Evolutionary conservation across 2,329 filamentous ascomycete species (phyloP), one percentile per base, ranked within the genome.

Genomic region (Helotiales sp.): DNA sequence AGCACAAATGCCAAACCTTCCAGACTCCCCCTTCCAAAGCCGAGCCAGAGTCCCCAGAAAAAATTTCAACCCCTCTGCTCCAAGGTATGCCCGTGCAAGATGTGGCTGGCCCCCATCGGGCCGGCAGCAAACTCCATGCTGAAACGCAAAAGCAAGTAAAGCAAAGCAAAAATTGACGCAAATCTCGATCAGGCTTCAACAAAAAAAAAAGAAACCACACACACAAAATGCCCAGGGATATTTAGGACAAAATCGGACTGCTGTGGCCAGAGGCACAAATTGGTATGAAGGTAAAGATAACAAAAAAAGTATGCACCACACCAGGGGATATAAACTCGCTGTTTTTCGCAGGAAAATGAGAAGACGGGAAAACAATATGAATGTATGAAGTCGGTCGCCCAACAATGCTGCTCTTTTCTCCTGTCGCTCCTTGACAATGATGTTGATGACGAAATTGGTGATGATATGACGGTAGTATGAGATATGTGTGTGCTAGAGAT

Each of bases 381-480:
- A 63, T 59, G 58, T 61, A 67, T 60, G 57, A 57, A 40, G 69
- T 70, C 66, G 64, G 69, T 70, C 37, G 69, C 69, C 69, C 66
- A 64, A 67, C 40, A 60, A 70, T 68, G 62, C 65, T 65, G 58
- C 60, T 70, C 69, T 68, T 70, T 47, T 47, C 43, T 40, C 43
- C 55, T 57, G 32, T 40, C 59, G 58, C 13, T 64, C 26, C 37
- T n/a, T 47, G 64, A 49, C 64, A 45, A 49, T 43, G 47, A 65
- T 47, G 63, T 60, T 52, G 43, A 26, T 40, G 54, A 50, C 5
- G 28, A 61, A 45, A 45, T 3, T 61, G 64, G 54, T 55, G 45
- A 24, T 60, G 61, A 47, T 28, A 62, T 52, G 34, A 49, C 40
- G 49, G 32, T 30, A 40, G 43, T 63, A 52, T 60, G 34, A 57